Evolutionary conservation across 371 early-diverging fungal species (phyloP).

Genomic region (Nosema muscidifuracis): DNA sequence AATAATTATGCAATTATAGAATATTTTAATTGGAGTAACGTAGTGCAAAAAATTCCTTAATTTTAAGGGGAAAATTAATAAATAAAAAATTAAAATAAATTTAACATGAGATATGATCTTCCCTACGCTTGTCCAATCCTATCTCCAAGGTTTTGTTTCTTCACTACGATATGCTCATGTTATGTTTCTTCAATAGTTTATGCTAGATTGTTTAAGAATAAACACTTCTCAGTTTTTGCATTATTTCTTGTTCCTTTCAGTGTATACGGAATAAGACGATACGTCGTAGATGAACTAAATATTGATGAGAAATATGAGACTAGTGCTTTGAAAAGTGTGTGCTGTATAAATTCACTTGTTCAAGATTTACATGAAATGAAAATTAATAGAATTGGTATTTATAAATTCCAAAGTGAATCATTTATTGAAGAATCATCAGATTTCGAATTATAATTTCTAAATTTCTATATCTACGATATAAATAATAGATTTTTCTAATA

Average conservation of each 20-base stretch:
- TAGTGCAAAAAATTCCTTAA: too few species aligned
- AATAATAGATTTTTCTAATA: conserved; percentile 2
- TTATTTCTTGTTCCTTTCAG: conserved; percentile 40
- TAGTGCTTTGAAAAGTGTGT: conserved; percentile 34
- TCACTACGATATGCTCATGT: conserved; percentile 38
- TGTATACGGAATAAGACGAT: conserved; percentile 49
- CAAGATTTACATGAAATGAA: conserved; percentile 55
- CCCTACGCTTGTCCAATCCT: conserved; percentile 44
- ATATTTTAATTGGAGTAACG: too few species aligned
- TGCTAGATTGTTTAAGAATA: conserved; percentile 31
- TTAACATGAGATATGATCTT: conserved; percentile 24
- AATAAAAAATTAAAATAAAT: too few species aligned
- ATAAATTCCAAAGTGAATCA: conserved; percentile 38
- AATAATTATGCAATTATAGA: too few species aligned
- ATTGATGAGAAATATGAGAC: conserved; percentile 26
- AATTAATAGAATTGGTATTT: conserved; percentile 39
- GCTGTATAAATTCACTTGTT: conserved; percentile 35
- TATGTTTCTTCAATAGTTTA: conserved; percentile 37
- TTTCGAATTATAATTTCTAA: background rate
- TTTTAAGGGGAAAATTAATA: too few species aligned
- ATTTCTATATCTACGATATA: conserved; percentile 5
- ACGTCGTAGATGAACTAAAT: conserved; percentile 23
- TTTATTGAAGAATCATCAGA: conserved; percentile 17
- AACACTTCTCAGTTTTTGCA: conserved; percentile 30
- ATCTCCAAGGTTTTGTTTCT: conserved; percentile 26